These are phyloP conservation scores for Coccomyxa subellipsoidea DNA, from an alignment of 163 green algal genomes.

Conservation along the genomic window DNA sequence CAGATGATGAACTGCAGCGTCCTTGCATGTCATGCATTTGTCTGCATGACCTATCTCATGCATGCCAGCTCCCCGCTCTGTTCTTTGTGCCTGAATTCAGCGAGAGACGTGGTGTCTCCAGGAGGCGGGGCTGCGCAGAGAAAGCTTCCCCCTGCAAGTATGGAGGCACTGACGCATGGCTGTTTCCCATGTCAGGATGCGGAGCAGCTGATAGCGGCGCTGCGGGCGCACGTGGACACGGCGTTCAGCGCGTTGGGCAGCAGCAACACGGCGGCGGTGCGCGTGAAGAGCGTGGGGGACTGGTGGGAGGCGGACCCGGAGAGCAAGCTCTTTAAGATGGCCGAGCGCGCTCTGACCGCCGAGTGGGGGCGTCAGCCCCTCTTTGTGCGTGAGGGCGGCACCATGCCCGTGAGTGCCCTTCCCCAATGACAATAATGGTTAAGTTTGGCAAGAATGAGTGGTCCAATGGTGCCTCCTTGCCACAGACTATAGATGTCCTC, in stretches of 20 bases:
- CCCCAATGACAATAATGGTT: background rate
- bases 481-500: too few relatives aligned
- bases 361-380: constrained; percentile 84
- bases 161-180: too few relatives aligned
- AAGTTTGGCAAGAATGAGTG: too few relatives aligned
- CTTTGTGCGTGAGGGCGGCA: constrained; percentile 90
- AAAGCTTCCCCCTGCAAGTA: too few relatives aligned
- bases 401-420: constrained; percentile 73
- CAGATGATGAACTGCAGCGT: too few relatives aligned
- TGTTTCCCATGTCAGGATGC: constrained; percentile 1
- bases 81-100: too few relatives aligned
- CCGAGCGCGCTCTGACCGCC: constrained; percentile 61
- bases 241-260: constrained; percentile 81
- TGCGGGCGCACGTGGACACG: constrained; percentile 63
- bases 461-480: too few relatives aligned
- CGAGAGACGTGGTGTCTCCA: too few relatives aligned
- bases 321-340: constrained; percentile 61
- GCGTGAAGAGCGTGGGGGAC: constrained; percentile 67
- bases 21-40: too few relatives aligned
- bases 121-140: too few relatives aligned
- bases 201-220: constrained; percentile 22
- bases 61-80: too few relatives aligned
- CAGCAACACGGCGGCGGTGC: constrained; percentile 67
- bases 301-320: constrained; percentile 89
- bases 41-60: too few relatives aligned